Base-by-base conservation (phyloP, 2,329 filamentous ascomycete genomes). In the Chaetomiaceae sp. region DNA sequence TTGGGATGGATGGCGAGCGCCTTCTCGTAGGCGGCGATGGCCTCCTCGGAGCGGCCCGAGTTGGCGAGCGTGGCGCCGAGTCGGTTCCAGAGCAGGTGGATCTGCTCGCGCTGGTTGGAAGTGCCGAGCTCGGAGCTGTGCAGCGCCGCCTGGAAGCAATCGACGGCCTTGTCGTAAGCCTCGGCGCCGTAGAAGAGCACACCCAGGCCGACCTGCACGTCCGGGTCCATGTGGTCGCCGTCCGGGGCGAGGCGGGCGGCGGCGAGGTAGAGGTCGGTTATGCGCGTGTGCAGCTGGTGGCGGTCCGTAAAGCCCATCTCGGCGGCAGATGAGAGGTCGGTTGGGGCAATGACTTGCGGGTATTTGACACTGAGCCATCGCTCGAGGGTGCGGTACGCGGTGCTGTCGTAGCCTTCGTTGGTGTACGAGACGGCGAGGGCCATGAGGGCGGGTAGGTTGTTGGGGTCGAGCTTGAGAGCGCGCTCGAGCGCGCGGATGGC, bases 161-260 rank as follows among this genome's bases (percentile, higher is more conserved):
- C 94, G 33, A 99, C 92, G 0, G 94, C 94, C 75, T 99, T 99
- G 68, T 94, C 89, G 74, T 96, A 97, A 67, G 97, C 92, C 71
- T 99, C 94, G 27, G 89, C 90, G 47, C 92, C 94, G 72, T 99
- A 99, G 75, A 99, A 97, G 14, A 99, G 81, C 4, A 99, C 94
- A 32, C 95, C 95, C 1, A 99, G 79, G 1, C 94, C 94, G 54
- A 99, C 94, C 72, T 99, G 95, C 7, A 99, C 94, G 67, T 99
- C 94, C 0, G 94, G 94, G 66, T 99, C 95, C 88, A 99, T 97
- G 65, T 94, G 89, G 65, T 90, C 89, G 56, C 92, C 94, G 44
- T 89, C 86, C 0, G 94, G 94, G 27, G 89, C 94, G 44, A 96
- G 81, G 64, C 96, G 91, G 0, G 94, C 94, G 0, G 94, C 94